Percentiles rank a stretch among this genome's conserved stretches.
phyloP scores from a whole-genome alignment of 2,329 filamentous ascomycete genomes.

The Botrytis deweyae region DNA sequence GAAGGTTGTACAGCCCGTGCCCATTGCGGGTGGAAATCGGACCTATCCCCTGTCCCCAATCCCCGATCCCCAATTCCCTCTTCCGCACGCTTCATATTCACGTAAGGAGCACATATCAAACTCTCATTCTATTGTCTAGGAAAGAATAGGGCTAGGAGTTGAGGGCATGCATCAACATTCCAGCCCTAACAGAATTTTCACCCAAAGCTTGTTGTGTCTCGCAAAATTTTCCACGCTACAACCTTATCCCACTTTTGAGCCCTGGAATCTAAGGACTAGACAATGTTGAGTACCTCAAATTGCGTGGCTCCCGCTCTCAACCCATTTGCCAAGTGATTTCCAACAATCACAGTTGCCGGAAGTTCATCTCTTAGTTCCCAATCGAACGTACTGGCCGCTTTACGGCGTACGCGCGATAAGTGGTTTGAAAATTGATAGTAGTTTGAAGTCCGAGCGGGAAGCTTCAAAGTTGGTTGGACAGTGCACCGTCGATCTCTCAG shows the following conservation, averaged over 20 bases:
- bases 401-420: neutral
- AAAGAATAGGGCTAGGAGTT: neutral
- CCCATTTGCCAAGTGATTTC: neutral
- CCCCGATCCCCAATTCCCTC: neutral
- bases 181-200: neutral
- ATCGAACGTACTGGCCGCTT: neutral
- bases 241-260: constrained; percentile 8
- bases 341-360: neutral
- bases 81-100: neutral
- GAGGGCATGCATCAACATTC: neutral
- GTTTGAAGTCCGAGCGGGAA: constrained; percentile 2
- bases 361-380: neutral
- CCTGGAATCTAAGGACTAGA: neutral
- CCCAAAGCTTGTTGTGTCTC: neutral
- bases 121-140: too few relatives aligned
- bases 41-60: neutral
- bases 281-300: neutral
- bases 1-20: neutral
- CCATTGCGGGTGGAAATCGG: neutral
- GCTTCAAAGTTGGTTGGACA: neutral
- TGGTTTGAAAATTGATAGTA: neutral
- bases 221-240: neutral
- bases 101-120: neutral
- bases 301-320: neutral
- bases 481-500: constrained; percentile 8